Base-by-base conservation (phyloP, 768 basidiomycete genomes). In the Mycena vulgaris region DNA sequence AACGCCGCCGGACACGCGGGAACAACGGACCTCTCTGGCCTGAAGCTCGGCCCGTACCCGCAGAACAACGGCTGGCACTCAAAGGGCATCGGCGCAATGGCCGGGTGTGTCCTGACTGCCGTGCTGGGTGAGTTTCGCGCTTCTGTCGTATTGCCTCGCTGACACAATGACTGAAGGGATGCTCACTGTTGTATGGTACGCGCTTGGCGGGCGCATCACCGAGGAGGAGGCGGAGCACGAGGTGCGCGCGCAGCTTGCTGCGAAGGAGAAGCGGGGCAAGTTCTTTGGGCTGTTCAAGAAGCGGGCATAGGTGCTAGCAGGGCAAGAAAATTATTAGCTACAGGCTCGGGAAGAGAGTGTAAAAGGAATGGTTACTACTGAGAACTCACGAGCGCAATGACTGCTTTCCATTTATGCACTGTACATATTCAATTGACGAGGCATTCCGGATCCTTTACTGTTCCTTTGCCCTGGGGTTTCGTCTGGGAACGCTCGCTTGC, bases 1-100 rank as follows among this genome's bases (percentile, higher is more conserved):
- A 99, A 99, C 79, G 96, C 95, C 0, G 97, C 94, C 16, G 97
- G 97, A 0, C 86, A 89, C 72, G 86, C 86, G 3, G 90, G 89
- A 25, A 80, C 89, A 17, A 90, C 89, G 11, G 92, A 98, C 76
- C 85, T 97, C 72, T 71, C 78, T 39, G 92, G 95, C 16, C 80
- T 93, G 28, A 82, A 82, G 16, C 73, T 87, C 27, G 94, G 93
- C 3, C 95, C 96, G 7, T 96, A 81, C 86, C 89, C 84, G 19
- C 93, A 95, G 78, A 83, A 84, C 42, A 76, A 90, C 49, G 93
- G 94, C 2, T 95, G 93, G 93, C 87, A 85, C 71, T 82, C 90
- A 31, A 90, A 84, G 78, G 94, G 92, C 19, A 92, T 94, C 61
- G 87, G 88, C 45, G 94, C 94, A 42, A 92, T 95, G 92, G 83